Percentiles rank a stretch among this genome's conserved stretches.
Conservation (phyloP, 306 rosid species). For the Cajanus cajan region DNA sequence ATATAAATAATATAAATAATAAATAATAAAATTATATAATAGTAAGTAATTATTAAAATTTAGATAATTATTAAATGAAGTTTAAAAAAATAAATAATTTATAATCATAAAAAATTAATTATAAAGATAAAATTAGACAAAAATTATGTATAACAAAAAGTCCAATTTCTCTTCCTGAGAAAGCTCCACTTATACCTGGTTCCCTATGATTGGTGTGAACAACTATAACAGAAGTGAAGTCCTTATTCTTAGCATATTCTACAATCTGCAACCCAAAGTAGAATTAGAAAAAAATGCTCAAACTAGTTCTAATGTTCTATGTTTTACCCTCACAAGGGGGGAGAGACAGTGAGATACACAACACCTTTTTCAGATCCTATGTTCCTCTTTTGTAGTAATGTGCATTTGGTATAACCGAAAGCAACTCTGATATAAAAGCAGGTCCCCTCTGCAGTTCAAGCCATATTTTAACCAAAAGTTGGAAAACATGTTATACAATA, state of each 20-base stretch:
- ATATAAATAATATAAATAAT: no score
- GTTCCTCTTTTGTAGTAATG: conserved; percentile 92
- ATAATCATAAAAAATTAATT: no score
- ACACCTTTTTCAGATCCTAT: conserved; percentile 87
- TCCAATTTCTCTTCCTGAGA: no score
- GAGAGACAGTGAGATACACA: neutral
- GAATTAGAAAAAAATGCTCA: conserved; percentile 1
- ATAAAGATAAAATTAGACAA: neutral
- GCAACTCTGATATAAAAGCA: conserved; percentile 74
- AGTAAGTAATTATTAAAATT: no score
- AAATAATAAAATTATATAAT: no score
- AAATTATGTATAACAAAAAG: neutral
- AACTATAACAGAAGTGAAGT: conserved; percentile 82
- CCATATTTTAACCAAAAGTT: conserved; percentile 25
- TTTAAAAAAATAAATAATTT: no score
- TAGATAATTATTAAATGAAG: no score
- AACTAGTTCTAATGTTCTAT: neutral
- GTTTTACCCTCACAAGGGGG: neutral
- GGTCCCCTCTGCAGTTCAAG: conserved; percentile 82
- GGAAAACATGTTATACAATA: neutral
- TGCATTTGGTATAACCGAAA: conserved; percentile 82
- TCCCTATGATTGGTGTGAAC: conserved; percentile 93
- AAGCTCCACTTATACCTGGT: no score
- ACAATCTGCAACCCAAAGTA: conserved; percentile 61
- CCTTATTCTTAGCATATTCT: conserved; percentile 86